Percentiles rank a stretch among this genome's conserved stretches.
These are phyloP conservation scores for Sporothrix luriei DNA, from an alignment of 2,329 filamentous ascomycete genomes.

Conservation along the genomic window DNA sequence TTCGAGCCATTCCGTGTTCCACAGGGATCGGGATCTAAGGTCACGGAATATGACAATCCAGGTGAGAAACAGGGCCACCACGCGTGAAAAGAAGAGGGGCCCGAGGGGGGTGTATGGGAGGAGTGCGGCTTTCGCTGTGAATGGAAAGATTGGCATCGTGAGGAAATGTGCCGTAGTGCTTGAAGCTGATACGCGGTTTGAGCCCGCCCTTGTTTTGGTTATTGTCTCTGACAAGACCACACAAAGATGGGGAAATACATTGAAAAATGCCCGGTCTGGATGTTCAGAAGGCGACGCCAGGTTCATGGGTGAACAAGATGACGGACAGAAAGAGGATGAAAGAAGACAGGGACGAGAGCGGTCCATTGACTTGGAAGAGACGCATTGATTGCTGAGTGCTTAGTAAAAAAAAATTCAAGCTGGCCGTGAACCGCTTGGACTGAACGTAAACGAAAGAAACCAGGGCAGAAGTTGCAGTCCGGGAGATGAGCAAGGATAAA, in stretches of 20 bases:
- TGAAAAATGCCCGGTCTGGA: background rate
- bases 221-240: constrained; percentile 6
- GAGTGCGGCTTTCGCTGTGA: constrained; percentile 7
- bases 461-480: constrained; percentile 17
- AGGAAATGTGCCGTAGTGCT: constrained; percentile 6
- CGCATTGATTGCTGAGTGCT: too few species aligned
- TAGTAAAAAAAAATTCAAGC: too few species aligned
- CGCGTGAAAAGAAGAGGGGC: constrained; percentile 6
- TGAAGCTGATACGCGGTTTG: background rate
- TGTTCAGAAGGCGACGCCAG: background rate
- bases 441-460: background rate
- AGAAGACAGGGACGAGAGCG: background rate
- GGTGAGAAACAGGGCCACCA: constrained; percentile 13
- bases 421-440: background rate
- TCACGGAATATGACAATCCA: constrained; percentile 13
- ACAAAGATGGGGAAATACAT: background rate
- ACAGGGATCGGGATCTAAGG: constrained; percentile 15
- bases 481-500: constrained; percentile 30
- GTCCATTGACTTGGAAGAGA: background rate
- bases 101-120: background rate
- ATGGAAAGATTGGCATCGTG: constrained; percentile 16
- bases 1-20: background rate
- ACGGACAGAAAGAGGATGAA: constrained; percentile 7
- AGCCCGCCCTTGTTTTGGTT: constrained; percentile 4
- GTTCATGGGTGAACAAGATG: background rate